Percentiles rank a stretch among this genome's conserved stretches.
Conservation (phyloP, 2,329 filamentous ascomycete species). For the Fusarium sp. region DNA sequence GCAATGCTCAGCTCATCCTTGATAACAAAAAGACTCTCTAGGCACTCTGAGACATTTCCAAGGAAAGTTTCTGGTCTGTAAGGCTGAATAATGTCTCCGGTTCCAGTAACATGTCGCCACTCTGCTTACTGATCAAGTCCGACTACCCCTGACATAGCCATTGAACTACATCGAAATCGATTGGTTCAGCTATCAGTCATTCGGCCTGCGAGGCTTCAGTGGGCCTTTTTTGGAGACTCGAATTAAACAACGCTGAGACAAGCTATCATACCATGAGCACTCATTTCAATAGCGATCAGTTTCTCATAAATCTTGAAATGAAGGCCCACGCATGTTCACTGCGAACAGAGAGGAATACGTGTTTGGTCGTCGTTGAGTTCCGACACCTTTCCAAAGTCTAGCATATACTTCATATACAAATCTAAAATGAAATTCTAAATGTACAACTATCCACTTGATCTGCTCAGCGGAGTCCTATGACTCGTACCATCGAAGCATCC, state of each 20-base stretch:
- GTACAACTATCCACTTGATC: background rate
- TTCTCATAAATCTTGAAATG: background rate
- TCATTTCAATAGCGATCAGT: background rate
- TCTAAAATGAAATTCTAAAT: background rate
- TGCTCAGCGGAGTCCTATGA: background rate
- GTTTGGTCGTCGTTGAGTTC: background rate
- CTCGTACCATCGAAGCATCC: background rate
- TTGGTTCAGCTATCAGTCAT: background rate
- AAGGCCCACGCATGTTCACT: accelerated
- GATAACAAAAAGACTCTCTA: background rate
- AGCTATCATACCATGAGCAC: background rate
- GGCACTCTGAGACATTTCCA: background rate
- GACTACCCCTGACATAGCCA: background rate
- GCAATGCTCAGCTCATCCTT: background rate
- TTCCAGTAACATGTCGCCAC: too few species aligned
- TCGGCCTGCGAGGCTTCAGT: background rate
- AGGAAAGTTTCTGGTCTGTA: background rate
- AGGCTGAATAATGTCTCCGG: background rate
- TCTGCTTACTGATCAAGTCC: background rate
- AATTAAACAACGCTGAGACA: background rate
- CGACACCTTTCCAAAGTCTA: background rate
- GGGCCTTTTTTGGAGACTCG: background rate
- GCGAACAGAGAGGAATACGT: too few species aligned
- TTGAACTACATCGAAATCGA: background rate
- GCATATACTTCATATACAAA: background rate